Conservation (phyloP, 352 stramenopile species). For the Aphanomyces astaci region DNA sequence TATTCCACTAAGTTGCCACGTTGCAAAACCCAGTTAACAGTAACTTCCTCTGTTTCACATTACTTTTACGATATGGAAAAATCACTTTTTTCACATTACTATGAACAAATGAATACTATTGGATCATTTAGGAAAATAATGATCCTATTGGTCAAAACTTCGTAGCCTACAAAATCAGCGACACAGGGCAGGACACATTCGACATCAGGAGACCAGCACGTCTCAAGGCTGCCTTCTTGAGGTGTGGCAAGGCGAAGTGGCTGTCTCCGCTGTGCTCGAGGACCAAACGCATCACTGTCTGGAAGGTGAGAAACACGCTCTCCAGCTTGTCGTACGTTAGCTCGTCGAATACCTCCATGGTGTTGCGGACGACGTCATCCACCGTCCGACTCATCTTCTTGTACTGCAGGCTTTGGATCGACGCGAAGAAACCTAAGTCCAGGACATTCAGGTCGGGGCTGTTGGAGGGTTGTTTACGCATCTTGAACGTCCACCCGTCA, state of each 20-base stretch:
- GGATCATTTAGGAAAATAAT: neutral
- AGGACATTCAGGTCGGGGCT: conserved; percentile 30
- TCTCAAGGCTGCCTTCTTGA: neutral
- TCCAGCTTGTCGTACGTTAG: neutral
- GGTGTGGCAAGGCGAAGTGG: neutral
- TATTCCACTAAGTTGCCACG: too few relatives aligned
- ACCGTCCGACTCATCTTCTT: too few relatives aligned
- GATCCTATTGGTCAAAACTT: neutral
- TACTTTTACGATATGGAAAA: too few relatives aligned
- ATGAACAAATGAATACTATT: neutral
- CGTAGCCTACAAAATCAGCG: neutral
- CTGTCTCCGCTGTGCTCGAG: neutral
- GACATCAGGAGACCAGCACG: neutral
- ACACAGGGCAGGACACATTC: neutral
- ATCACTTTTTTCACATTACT: too few relatives aligned
- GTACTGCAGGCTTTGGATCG: too few relatives aligned
- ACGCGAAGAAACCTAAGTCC: conserved; percentile 29
- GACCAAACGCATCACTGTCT: neutral
- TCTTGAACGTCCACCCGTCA: conserved; percentile 25
- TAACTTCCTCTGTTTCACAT: too few relatives aligned
- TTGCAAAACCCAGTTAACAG: too few relatives aligned
- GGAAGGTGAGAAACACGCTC: neutral
- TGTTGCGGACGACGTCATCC: neutral
- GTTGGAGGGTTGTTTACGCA: conserved; percentile 27
- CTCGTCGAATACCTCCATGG: neutral